Base-by-base conservation (phyloP, 805 yeast species). In the Ogataea kodamae region DNA sequence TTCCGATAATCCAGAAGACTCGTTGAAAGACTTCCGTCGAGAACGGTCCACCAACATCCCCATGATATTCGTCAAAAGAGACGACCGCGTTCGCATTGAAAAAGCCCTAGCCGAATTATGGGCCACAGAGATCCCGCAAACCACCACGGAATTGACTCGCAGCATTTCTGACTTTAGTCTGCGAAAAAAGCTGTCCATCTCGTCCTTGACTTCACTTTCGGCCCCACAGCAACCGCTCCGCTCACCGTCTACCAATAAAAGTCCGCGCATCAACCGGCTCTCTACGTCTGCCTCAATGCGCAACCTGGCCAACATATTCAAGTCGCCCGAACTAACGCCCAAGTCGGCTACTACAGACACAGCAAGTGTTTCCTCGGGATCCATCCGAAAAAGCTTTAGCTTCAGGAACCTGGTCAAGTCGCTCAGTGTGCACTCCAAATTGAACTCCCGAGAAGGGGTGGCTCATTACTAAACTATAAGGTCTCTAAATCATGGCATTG, bases 61-160 rank as follows among this genome's bases (percentile, higher is more conserved):
- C n/a, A 18, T 30, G 6, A 27, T 26, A 9, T 27, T 42, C 13
- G 28, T 49, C 15, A 39, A 37, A 13, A 37, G 25, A 17, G 42
- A 42, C 13, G 57, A 57, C 9, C 42, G 58, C 14, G 22, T 45
- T 2, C 40, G 48, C 10, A 30, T 55, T n/a, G 67, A 61, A 34
- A 40, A 39, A 10, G 30, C 39, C 2, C 43, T 65, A 32, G 42
- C 42, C 23, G 55, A 59, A 16, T 43, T 64, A 17, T 63, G 64
- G 67, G 40, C 50, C 12, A 50, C 59, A 12, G 57, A 56, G 14
- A 49, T 63, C 29, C 48, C 45, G 18, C 28, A 30, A 9, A 28
- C 40, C 5, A 25, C 28, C 11, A 37, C 34, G 12, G 43, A 38
- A 6, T 33, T 46, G 21, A 36, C 43, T 3, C 35, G 48, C 25